Conservation (phyloP, 1,139 yeast species). For the Pichia cactophila region DNA sequence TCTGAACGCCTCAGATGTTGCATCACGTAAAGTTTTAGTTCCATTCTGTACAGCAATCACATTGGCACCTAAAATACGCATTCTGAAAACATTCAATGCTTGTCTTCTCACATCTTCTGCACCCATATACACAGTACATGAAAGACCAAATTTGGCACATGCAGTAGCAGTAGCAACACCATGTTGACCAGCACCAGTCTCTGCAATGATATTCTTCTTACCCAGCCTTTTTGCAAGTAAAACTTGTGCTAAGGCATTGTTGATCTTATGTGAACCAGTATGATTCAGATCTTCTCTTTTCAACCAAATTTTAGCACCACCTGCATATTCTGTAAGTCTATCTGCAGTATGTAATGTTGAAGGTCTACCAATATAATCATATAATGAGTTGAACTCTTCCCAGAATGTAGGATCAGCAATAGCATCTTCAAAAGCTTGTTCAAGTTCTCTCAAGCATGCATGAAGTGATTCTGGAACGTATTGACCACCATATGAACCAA, state of each 20-base stretch:
- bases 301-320: constrained; percentile 97
- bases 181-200: constrained; percentile 99
- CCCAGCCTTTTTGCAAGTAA: constrained; percentile 89
- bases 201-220: constrained; percentile 86
- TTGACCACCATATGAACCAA: constrained; percentile 97
- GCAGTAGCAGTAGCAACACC: constrained; percentile 99
- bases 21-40: constrained; percentile 92
- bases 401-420: constrained; percentile 85
- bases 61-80: constrained; percentile 92
- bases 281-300: constrained; percentile 97
- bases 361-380: constrained; percentile 93
- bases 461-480: constrained; percentile 96
- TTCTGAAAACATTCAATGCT: constrained; percentile 94
- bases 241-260: constrained; percentile 93
- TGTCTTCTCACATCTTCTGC: constrained; percentile 99
- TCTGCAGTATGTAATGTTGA: constrained; percentile 88
- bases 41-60: constrained; percentile 93
- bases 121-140: constrained; percentile 98
- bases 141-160: constrained; percentile 93
- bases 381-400: constrained; percentile 81
- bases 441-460: constrained; percentile 83
- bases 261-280: constrained; percentile 96
- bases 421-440: constrained; percentile 78
- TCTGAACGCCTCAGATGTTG: constrained; percentile 94
- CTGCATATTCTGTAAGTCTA: constrained; percentile 79